phyloP scores from a whole-genome alignment of 108 stramenopile species.

The Bacterosira constricta region DNA sequence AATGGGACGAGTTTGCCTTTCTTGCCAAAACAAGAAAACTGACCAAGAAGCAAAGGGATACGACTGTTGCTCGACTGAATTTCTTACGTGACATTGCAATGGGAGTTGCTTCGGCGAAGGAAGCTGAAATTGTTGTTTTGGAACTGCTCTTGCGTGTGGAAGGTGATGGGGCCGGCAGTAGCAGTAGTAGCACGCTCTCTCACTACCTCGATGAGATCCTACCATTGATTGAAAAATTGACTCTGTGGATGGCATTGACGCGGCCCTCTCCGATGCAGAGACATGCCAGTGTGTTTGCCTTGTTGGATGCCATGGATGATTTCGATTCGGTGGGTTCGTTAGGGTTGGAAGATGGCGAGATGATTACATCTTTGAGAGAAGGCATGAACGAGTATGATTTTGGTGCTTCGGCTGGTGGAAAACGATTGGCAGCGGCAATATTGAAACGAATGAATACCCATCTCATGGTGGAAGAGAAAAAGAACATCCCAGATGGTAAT shows the following conservation, averaged over 20 bases:
- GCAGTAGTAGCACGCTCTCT: neutral
- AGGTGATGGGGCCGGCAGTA: neutral
- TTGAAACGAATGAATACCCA: conserved; percentile 44
- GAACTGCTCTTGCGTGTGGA: conserved; percentile 48
- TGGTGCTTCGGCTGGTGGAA: conserved; percentile 45
- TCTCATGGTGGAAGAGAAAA: conserved; percentile 40
- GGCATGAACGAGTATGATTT: conserved; percentile 40
- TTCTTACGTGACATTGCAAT: conserved; percentile 46
- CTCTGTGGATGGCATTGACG: conserved; percentile 54
- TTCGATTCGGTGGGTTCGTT: conserved; percentile 16
- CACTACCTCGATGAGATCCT: conserved; percentile 43
- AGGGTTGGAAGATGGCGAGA: neutral
- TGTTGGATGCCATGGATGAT: conserved; percentile 56
- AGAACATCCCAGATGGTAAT: conserved; percentile 14
- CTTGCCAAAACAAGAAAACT: conserved; percentile 12
- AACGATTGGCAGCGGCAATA: conserved; percentile 45
- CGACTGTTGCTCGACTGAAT: conserved; percentile 28
- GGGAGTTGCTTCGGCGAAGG: conserved; percentile 43
- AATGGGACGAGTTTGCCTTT: conserved; percentile 41
- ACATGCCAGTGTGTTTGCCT: conserved; percentile 37
- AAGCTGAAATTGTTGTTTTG: conserved; percentile 51
- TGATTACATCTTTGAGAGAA: conserved; percentile 21
- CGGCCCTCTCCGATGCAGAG: conserved; percentile 48
- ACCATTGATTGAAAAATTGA: conserved; percentile 34
- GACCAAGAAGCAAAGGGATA: conserved; percentile 17